Conservation (phyloP, 148 eudicot genomes). For the Rhododendron griersonianum region DNA sequence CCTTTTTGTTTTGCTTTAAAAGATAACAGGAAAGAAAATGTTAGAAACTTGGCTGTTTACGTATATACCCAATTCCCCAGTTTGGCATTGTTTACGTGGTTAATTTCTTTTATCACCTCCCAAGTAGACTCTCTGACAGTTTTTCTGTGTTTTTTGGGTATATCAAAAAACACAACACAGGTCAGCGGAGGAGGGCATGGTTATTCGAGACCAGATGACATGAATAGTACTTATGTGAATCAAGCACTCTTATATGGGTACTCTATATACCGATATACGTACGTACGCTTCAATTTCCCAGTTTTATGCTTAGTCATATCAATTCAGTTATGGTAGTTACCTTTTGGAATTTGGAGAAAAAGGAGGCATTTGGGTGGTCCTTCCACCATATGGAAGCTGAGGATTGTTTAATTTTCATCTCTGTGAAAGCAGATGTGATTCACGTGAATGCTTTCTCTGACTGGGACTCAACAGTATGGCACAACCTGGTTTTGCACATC, state of each 20-base stretch:
- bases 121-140: not conserved
- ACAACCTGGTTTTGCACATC: not conserved
- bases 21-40: not conserved
- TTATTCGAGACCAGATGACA: slow-evolving; percentile 50
- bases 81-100: not conserved
- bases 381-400: not conserved
- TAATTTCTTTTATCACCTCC: not conserved
- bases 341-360: not conserved
- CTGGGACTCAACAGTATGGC: not conserved
- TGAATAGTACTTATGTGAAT: slow-evolving; percentile 32
- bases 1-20: not conserved
- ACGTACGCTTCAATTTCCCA: not conserved
- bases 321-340: not conserved
- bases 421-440: not conserved
- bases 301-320: not conserved
- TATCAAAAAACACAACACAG: slow-evolving; percentile 21
- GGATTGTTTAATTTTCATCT: not conserved
- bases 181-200: slow-evolving; percentile 51
- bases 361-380: not conserved
- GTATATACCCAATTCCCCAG: not conserved
- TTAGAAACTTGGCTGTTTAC: not conserved
- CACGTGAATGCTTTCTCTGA: not conserved
- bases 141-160: not conserved
- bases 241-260: slow-evolving; percentile 28
- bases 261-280: no score